A percentile compares a stretch with the other conserved stretches of the same genome.
These are phyloP conservation scores for Xylaria bambusicola DNA, from an alignment of 495 filamentous ascomycete species.

Conservation along the genomic window DNA sequence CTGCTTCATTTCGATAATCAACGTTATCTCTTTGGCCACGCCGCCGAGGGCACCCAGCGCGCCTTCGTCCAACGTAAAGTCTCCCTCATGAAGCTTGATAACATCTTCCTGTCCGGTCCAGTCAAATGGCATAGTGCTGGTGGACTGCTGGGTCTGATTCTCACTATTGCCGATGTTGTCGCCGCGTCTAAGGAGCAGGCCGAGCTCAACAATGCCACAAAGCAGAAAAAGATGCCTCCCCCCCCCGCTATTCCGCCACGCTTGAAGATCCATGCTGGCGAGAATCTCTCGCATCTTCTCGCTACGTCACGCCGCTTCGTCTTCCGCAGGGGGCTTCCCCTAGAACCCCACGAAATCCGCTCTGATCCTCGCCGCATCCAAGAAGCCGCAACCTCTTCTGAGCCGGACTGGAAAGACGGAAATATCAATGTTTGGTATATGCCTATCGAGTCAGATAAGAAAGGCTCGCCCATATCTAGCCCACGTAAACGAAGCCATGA, in stretches of 20 bases:
- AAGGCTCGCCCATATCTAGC: conserved; percentile 26
- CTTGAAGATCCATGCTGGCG: conserved; percentile 73
- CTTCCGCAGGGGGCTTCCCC: conserved; percentile 78
- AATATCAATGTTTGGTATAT: conserved; percentile 84
- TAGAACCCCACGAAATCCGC: conserved; percentile 66
- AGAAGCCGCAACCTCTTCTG: conserved; percentile 19
- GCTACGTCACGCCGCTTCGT: conserved; percentile 84
- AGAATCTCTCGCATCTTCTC: conserved; percentile 75
- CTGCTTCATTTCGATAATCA: conserved; percentile 74
- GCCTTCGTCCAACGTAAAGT: conserved; percentile 64
- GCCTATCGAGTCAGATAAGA: conserved; percentile 47
- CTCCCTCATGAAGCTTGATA: conserved; percentile 58
- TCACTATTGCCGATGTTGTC: conserved; percentile 73
- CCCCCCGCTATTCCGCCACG: conserved; percentile 27
- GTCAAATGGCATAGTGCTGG: conserved; percentile 75
- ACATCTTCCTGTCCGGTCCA: conserved; percentile 79
- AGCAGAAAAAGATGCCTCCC: conserved; percentile 29
- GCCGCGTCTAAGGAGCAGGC: conserved; percentile 31
- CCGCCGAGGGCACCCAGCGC: conserved; percentile 85
- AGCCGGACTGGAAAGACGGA: conserved; percentile 72
- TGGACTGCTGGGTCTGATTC: conserved; percentile 79
- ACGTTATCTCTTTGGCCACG: conserved; percentile 85
- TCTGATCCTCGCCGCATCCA: conserved; percentile 34
- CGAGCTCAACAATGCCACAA: conserved; percentile 21
- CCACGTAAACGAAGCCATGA: conserved; percentile 64